phyloP scores from a whole-genome alignment of 2,329 filamentous ascomycete species.

The Diplodia corticola region DNA sequence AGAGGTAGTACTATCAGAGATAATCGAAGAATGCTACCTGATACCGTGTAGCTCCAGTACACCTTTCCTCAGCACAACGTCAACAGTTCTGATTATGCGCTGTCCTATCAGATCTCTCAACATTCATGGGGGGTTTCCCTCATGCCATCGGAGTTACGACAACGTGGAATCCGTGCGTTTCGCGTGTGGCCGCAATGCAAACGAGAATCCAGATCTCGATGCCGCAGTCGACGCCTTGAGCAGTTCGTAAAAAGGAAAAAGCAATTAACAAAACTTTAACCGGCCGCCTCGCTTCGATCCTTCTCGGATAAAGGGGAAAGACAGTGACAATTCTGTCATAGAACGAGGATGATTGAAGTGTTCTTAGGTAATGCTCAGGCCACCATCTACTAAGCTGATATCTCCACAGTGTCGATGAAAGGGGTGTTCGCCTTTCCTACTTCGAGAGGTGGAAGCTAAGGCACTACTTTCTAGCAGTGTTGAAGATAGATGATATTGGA shows the following conservation, averaged over 20 bases:
- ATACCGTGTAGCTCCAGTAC: not conserved
- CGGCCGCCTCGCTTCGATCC: not conserved
- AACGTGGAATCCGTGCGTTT: not conserved
- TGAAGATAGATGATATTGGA: not conserved
- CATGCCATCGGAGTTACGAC: not conserved
- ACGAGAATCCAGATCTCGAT: not conserved
- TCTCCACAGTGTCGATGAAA: not conserved
- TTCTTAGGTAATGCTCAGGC: not conserved
- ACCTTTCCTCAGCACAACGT: not conserved
- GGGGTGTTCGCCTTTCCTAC: not conserved
- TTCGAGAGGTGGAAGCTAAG: not conserved
- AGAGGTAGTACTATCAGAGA: not conserved
- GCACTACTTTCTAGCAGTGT: not conserved
- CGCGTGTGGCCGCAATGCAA: too few species aligned
- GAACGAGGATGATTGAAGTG: not conserved
- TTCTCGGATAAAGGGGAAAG: not conserved
- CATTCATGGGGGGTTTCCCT: too few species aligned
- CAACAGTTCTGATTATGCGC: not conserved
- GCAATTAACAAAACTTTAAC: not conserved
- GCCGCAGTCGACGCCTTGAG: not conserved
- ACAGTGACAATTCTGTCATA: not conserved
- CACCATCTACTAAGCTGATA: not conserved
- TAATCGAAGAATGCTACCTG: constrained; percentile 5
- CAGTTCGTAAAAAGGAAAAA: not conserved
- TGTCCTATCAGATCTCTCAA: not conserved